These are phyloP conservation scores for Cymbopogon citratus DNA, from an alignment of 176 grass and related monocot genomes.

Conservation along the genomic window DNA sequence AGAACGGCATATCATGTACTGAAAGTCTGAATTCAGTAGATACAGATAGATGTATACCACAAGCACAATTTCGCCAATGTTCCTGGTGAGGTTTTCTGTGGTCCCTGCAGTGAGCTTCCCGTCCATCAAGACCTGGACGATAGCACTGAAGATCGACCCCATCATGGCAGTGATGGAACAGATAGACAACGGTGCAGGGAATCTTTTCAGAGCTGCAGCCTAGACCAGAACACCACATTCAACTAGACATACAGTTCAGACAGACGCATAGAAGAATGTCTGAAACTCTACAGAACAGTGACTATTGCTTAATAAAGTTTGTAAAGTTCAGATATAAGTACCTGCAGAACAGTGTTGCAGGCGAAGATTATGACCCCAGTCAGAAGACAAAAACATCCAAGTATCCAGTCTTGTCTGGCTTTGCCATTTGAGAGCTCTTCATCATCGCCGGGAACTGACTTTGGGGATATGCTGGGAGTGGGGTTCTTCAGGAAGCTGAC, in stretches of 20 bases:
- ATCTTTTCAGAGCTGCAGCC: constrained; percentile 32
- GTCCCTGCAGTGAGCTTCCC: constrained; percentile 26
- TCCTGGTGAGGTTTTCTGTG: background rate
- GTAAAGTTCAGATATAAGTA: background rate
- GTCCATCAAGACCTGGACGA: constrained; percentile 35
- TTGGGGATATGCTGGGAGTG: background rate
- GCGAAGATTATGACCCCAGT: constrained; percentile 24
- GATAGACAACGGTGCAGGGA: constrained; percentile 38
- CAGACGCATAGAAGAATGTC: background rate
- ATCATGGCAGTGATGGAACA: constrained; percentile 29
- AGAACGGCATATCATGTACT: too few relatives aligned
- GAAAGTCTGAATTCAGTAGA: too few relatives aligned
- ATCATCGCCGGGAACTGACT: background rate
- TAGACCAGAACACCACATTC: constrained; percentile 9
- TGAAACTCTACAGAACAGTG: too few relatives aligned
- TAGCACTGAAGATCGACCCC: constrained; percentile 35
- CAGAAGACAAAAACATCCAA: constrained; percentile 41
- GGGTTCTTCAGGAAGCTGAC: constrained; percentile 43
- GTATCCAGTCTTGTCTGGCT: constrained; percentile 2
- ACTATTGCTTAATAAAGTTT: too few relatives aligned
- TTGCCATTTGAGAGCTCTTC: background rate
- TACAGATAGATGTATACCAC: too few relatives aligned
- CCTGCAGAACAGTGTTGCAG: constrained; percentile 49
- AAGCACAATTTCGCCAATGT: background rate
- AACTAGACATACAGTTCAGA: background rate